Conservation (phyloP, 2,329 filamentous ascomycete species). For the Ilyonectria sp. region DNA sequence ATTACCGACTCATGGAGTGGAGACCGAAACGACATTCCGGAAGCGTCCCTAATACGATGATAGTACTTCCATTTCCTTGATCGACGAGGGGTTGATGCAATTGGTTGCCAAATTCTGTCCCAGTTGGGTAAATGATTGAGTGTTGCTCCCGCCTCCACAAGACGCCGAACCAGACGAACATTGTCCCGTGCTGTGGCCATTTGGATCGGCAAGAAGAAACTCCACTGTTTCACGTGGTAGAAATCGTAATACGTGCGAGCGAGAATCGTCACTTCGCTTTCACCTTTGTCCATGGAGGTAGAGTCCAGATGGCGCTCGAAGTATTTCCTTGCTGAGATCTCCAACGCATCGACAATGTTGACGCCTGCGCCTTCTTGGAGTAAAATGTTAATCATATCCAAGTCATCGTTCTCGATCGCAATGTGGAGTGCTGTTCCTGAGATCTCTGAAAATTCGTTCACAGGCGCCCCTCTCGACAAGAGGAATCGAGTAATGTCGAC, state of each 20-base stretch:
- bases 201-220: background rate
- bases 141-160: background rate
- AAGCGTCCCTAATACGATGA: background rate
- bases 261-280: background rate
- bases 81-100: background rate
- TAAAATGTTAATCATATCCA: background rate
- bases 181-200: background rate
- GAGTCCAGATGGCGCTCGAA: background rate
- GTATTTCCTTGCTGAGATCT: background rate
- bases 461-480: background rate
- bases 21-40: background rate
- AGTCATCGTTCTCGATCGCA: background rate
- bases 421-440: slow-evolving; percentile 12
- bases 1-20: background rate
- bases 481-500: slow-evolving; percentile 1
- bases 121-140: background rate
- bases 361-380: background rate
- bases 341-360: background rate
- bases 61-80: background rate
- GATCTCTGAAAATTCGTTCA: background rate
- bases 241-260: no score
- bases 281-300: background rate
- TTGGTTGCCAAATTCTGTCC: background rate
- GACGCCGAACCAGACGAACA: background rate
- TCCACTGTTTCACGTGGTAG: background rate